phyloP scores from a whole-genome alignment of 352 stramenopile genomes.

The Phytopythium delawarense region DNA sequence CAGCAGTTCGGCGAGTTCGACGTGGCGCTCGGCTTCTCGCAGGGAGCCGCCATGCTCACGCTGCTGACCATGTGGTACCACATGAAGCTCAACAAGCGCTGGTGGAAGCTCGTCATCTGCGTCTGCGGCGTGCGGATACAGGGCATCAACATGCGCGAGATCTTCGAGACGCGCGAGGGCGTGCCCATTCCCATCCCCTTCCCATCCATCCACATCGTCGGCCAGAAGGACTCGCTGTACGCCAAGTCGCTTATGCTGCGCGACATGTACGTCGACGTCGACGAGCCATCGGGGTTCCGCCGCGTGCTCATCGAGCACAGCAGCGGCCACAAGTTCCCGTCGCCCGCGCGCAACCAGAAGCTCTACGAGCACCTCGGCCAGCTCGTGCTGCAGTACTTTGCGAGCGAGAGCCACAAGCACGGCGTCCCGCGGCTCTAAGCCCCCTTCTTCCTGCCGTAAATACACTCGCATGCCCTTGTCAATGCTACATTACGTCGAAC shows the following conservation, averaged over 20 bases:
- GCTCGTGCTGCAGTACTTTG: slow-evolving; percentile 45
- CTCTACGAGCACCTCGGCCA: slow-evolving; percentile 39
- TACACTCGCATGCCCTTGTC: neutral
- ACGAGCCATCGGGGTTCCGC: slow-evolving; percentile 25
- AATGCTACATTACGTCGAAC: too few relatives aligned
- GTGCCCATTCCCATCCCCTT: slow-evolving; percentile 35
- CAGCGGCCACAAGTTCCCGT: slow-evolving; percentile 67
- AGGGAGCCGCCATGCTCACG: slow-evolving; percentile 66
- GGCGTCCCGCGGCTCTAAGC: neutral
- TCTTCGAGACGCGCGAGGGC: slow-evolving; percentile 42
- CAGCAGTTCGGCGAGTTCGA: slow-evolving; percentile 63
- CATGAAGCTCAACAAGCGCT: slow-evolving; percentile 28
- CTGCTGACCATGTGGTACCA: slow-evolving; percentile 58
- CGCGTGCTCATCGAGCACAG: slow-evolving; percentile 41
- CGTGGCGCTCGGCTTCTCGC: slow-evolving; percentile 73
- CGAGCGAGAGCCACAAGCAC: slow-evolving; percentile 1
- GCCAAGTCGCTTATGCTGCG: slow-evolving; percentile 33
- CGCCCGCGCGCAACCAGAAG: slow-evolving; percentile 33
- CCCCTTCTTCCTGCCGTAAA: neutral
- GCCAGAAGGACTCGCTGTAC: slow-evolving; percentile 46
- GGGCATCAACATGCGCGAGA: slow-evolving; percentile 30
- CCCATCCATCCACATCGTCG: slow-evolving; percentile 55
- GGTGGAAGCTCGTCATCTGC: slow-evolving; percentile 54
- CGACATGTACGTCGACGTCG: slow-evolving; percentile 37
- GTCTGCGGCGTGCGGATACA: slow-evolving; percentile 34